A percentile compares a stretch with the other conserved stretches of the same genome.
phyloP scores from a whole-genome alignment of 345 rosid genomes.

The Excoecaria agallocha region DNA sequence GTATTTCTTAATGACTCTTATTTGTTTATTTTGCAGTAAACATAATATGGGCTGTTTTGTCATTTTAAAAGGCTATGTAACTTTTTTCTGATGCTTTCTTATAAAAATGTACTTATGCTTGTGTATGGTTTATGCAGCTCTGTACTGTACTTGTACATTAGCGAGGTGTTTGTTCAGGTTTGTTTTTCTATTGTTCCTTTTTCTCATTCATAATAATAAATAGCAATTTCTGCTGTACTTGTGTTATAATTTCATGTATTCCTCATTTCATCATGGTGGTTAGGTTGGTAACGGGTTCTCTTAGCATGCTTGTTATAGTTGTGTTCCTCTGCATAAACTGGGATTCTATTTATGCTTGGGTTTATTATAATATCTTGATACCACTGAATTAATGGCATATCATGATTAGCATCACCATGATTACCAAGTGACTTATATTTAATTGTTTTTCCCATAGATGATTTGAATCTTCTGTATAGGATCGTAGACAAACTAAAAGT shows the following conservation, averaged over 20 bases:
- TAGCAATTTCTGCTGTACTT: background rate
- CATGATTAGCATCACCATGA: background rate
- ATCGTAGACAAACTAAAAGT: background rate
- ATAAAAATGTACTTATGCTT: conserved; percentile 26
- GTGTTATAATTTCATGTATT: background rate
- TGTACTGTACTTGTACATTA: conserved; percentile 62
- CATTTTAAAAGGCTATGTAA: background rate
- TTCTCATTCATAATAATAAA: background rate
- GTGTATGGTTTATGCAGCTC: conserved; percentile 52
- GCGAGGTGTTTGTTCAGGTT: conserved; percentile 90
- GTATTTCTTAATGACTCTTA: conserved; percentile 10
- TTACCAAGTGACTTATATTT: background rate
- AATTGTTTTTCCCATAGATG: background rate
- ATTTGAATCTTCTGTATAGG: background rate
- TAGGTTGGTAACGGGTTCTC: conserved; percentile 6
- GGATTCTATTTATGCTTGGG: background rate
- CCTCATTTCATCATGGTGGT: background rate
- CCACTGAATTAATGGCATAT: background rate
- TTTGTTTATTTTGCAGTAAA: background rate
- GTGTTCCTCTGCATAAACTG: background rate
- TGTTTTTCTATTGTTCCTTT: conserved; percentile 23
- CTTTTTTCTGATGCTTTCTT: background rate
- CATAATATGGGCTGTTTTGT: conserved; percentile 2
- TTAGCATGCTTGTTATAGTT: background rate
- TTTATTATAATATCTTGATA: background rate